These are phyloP conservation scores for Phyllosticta citribraziliensis DNA, from an alignment of 2,329 filamentous ascomycete genomes.

Conservation along the genomic window DNA sequence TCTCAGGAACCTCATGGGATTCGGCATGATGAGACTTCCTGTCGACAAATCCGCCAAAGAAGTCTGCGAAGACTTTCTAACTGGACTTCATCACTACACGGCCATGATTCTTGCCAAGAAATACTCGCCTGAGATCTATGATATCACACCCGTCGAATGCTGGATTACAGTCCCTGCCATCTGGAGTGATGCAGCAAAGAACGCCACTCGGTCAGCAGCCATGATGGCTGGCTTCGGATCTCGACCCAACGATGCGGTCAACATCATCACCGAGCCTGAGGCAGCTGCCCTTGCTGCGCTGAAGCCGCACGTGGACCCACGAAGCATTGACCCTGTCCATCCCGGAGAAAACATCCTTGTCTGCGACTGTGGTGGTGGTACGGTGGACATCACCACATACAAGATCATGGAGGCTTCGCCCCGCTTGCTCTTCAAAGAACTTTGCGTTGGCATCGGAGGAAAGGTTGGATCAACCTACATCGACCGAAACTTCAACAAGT, in stretches of 20 bases:
- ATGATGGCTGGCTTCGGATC: slow-evolving; percentile 14
- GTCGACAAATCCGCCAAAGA: no score
- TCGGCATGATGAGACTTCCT: no score
- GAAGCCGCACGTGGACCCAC: slow-evolving; percentile 3
- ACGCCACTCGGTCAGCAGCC: slow-evolving; percentile 14
- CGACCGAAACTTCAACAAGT: slow-evolving; percentile 25
- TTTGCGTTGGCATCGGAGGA: background rate
- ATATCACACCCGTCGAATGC: slow-evolving; percentile 14
- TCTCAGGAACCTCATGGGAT: slow-evolving; percentile 6
- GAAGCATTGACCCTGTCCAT: background rate
- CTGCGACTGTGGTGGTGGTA: slow-evolving; percentile 22
- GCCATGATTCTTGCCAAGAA: background rate
- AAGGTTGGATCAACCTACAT: slow-evolving; percentile 19
- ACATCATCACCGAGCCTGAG: slow-evolving; percentile 19
- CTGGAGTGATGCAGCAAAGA: slow-evolving; percentile 18
- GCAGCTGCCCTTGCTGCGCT: slow-evolving; percentile 13
- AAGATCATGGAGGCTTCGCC: no score
- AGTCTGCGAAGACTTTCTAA: no score
- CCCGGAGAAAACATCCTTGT: slow-evolving; percentile 15
- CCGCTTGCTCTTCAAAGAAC: no score
- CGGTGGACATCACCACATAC: slow-evolving; percentile 17
- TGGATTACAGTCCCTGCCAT: slow-evolving; percentile 20
- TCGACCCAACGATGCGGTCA: slow-evolving; percentile 14
- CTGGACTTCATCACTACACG: no score
- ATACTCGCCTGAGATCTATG: background rate